These are phyloP conservation scores for Eimeria praecox DNA, from an alignment of 169 alveolate species.

Conservation along the genomic window DNA sequence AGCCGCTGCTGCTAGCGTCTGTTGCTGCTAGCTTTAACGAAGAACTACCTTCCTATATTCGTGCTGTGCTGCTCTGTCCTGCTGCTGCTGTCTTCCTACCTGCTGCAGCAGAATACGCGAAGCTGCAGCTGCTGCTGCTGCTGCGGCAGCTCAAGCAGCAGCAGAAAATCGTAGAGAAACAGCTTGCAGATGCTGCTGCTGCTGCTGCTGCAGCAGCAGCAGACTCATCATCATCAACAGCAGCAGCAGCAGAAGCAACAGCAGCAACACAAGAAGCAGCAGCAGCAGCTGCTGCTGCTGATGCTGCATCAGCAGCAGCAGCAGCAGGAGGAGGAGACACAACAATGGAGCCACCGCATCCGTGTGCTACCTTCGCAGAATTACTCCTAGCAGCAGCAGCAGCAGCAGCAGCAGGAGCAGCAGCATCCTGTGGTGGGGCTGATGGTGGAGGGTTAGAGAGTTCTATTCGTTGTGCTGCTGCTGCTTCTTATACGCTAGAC, in stretches of 20 bases:
- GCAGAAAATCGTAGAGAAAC: not conserved
- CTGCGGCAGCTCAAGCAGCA: not conserved
- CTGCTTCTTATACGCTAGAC: constrained; percentile 19
- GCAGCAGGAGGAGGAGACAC: not conserved
- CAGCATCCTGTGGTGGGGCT: not conserved
- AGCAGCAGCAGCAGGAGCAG: constrained; percentile 10
- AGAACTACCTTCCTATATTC: constrained; percentile 58
- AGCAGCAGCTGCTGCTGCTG: not conserved
- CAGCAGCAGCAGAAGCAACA: not conserved
- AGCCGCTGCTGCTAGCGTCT: constrained; percentile 78
- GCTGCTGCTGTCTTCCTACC: constrained; percentile 69
- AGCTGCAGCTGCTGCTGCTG: constrained; percentile 71
- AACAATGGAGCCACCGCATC: constrained; percentile 18
- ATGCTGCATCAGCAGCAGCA: not conserved
- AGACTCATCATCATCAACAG: too few relatives aligned
- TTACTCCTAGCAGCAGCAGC: constrained; percentile 24
- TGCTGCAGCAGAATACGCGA: constrained; percentile 59
- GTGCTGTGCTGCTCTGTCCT: constrained; percentile 78
- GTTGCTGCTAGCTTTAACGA: constrained; percentile 43
- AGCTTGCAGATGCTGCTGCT: constrained; percentile 12
- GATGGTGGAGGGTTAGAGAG: constrained; percentile 1
- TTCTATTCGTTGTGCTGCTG: not conserved
- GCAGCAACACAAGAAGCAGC: not conserved
- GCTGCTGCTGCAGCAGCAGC: constrained; percentile 58
- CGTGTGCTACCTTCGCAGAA: constrained; percentile 52